These are phyloP conservation scores for Blastocystis sp. DNA, from an alignment of 352 stramenopile species.

Conservation along the genomic window DNA sequence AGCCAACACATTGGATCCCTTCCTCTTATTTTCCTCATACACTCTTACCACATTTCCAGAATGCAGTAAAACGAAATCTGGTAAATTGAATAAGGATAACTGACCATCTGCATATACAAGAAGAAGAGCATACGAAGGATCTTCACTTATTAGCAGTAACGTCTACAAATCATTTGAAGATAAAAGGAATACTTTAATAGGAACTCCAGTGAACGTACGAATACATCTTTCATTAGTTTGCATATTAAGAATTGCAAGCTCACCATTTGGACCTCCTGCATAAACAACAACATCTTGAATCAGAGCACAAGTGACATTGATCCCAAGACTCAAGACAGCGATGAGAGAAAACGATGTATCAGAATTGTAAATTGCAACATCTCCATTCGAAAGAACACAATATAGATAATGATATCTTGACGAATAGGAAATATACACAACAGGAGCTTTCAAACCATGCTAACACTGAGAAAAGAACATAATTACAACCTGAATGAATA, in stretches of 20 bases:
- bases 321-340: not conserved
- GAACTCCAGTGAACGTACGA: not conserved
- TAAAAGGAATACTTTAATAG: too few relatives aligned
- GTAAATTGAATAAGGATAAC: not conserved
- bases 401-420: not conserved
- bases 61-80: not conserved
- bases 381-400: not conserved
- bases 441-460: not conserved
- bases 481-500: not conserved
- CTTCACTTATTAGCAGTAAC: too few relatives aligned
- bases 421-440: not conserved
- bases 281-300: not conserved
- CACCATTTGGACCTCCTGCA: not conserved
- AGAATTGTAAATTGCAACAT: not conserved
- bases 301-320: not conserved
- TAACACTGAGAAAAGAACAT: not conserved
- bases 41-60: not conserved
- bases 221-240: not conserved
- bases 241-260: not conserved
- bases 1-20: not conserved
- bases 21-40: not conserved
- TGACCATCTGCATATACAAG: not conserved
- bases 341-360: not conserved
- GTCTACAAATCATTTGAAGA: too few relatives aligned
- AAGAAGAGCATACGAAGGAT: too few relatives aligned